phyloP scores from a whole-genome alignment of 371 early-diverging fungal genomes.

The Mucor plumbeus region DNA sequence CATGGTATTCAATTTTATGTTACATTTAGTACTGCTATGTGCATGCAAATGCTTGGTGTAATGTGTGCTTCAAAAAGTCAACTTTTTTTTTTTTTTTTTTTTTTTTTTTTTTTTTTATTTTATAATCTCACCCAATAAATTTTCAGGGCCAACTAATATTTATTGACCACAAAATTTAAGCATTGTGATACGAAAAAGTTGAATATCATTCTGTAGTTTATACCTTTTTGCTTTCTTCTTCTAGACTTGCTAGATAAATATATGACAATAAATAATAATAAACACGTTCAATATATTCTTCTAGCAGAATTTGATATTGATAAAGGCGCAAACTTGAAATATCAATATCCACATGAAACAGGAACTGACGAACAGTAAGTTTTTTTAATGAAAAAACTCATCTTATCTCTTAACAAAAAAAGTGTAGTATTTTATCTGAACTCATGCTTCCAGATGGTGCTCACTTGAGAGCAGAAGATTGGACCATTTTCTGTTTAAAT shows the following conservation, averaged over 20 bases:
- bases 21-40: background rate
- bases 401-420: background rate
- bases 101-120: too few relatives aligned
- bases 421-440: slow-evolving; percentile 80
- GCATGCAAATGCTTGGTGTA: too few relatives aligned
- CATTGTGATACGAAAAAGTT: background rate
- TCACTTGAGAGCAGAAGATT: slow-evolving; percentile 89
- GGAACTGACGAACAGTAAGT: slow-evolving; percentile 86
- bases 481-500: slow-evolving; percentile 93
- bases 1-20: background rate
- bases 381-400: background rate
- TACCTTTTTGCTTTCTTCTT: background rate
- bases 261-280: slow-evolving; percentile 6
- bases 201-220: background rate
- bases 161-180: slow-evolving; percentile 1
- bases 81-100: too few relatives aligned
- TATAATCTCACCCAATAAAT: background rate
- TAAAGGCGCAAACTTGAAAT: slow-evolving; percentile 81
- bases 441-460: slow-evolving; percentile 97
- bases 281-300: slow-evolving; percentile 83
- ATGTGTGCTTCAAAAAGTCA: too few relatives aligned
- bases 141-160: slow-evolving; percentile 5
- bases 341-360: slow-evolving; percentile 86
- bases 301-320: slow-evolving; percentile 95
- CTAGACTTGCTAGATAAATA: background rate